phyloP scores from a whole-genome alignment of 2,329 filamentous ascomycete genomes.

The Pseudogymnoascus verrucosus region DNA sequence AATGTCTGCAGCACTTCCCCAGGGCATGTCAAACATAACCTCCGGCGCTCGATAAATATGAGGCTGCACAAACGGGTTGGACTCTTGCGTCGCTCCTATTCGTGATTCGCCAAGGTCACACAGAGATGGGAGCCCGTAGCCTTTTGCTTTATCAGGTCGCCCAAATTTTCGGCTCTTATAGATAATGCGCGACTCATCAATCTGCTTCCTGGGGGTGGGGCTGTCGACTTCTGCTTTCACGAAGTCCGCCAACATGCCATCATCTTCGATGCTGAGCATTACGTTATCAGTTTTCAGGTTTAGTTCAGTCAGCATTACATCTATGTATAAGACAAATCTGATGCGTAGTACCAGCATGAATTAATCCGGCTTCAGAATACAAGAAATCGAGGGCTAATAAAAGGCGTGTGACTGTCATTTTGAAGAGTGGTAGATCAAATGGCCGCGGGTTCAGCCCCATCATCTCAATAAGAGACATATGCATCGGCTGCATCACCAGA shows the following conservation, averaged over 20 bases:
- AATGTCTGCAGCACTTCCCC: slow-evolving; percentile 22
- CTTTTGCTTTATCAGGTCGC: slow-evolving; percentile 23
- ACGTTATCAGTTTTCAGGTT: slow-evolving; percentile 29
- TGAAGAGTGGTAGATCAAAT: slow-evolving; percentile 16
- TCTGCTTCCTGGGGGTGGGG: slow-evolving; percentile 25
- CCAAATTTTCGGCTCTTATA: slow-evolving; percentile 22
- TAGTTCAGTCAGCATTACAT: slow-evolving; percentile 15
- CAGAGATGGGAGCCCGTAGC: slow-evolving; percentile 23
- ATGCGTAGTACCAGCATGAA: slow-evolving; percentile 21
- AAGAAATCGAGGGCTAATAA: slow-evolving; percentile 21
- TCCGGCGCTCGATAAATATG: slow-evolving; percentile 22
- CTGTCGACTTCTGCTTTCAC: slow-evolving; percentile 22
- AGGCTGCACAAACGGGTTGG: slow-evolving; percentile 19
- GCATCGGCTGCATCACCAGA: slow-evolving; percentile 19
- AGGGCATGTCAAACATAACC: slow-evolving; percentile 18
- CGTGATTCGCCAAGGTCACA: slow-evolving; percentile 25
- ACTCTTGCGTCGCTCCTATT: slow-evolving; percentile 15
- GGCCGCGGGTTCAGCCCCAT: slow-evolving; percentile 9
- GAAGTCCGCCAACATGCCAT: slow-evolving; percentile 20
- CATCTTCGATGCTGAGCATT: slow-evolving; percentile 25
- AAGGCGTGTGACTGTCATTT: slow-evolving; percentile 12
- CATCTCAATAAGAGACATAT: slow-evolving; percentile 14
- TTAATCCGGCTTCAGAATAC: slow-evolving; percentile 19
- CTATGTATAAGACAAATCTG: slow-evolving; percentile 1
- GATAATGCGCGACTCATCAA: slow-evolving; percentile 24